Evolutionary conservation across 805 yeast species (phyloP).

Genomic region (Sugiyamaella smithiae): DNA sequence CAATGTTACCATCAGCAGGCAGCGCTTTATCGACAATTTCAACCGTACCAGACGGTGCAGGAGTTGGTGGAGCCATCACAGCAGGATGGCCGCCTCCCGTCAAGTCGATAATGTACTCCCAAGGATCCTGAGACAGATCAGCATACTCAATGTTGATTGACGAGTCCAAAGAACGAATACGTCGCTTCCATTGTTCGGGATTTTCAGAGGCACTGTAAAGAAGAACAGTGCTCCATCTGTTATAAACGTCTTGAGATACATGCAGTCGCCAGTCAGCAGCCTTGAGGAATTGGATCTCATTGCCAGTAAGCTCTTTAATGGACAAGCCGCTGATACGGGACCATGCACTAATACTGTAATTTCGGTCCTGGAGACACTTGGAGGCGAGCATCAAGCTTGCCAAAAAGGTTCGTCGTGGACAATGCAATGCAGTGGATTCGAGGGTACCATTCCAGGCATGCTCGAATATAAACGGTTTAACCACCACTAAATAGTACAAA

Average conservation of each 20-base stretch:
- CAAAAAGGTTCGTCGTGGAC: slow-evolving; percentile 67
- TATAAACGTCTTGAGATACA: slow-evolving; percentile 49
- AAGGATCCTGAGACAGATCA: slow-evolving; percentile 5
- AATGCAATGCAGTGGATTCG: slow-evolving; percentile 26
- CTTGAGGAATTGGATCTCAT: slow-evolving; percentile 54
- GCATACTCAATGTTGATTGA: slow-evolving; percentile 5
- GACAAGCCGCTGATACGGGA: slow-evolving; percentile 66
- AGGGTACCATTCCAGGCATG: background rate
- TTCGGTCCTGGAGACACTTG: slow-evolving; percentile 71
- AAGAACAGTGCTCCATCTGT: slow-evolving; percentile 38
- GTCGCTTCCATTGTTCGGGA: slow-evolving; percentile 14
- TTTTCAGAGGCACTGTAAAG: slow-evolving; percentile 15
- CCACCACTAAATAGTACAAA: slow-evolving; percentile 57
- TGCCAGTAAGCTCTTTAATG: slow-evolving; percentile 45
- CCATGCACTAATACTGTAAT: slow-evolving; percentile 70
- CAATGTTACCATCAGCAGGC: background rate
- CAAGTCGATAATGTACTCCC: slow-evolving; percentile 9
- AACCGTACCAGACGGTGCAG: slow-evolving; percentile 4
- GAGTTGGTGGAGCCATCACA: slow-evolving; percentile 6
- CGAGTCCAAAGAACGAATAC: slow-evolving; percentile 5
- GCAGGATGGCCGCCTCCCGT: slow-evolving; percentile 3
- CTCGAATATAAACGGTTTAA: slow-evolving; percentile 33
- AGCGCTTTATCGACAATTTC: background rate
- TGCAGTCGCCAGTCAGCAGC: slow-evolving; percentile 56
- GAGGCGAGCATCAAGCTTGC: slow-evolving; percentile 67